Evolutionary conservation across 2,329 filamentous ascomycete species (phyloP), one percentile per base, ranked within the genome.

Genomic region (Colletotrichum cereale): DNA sequence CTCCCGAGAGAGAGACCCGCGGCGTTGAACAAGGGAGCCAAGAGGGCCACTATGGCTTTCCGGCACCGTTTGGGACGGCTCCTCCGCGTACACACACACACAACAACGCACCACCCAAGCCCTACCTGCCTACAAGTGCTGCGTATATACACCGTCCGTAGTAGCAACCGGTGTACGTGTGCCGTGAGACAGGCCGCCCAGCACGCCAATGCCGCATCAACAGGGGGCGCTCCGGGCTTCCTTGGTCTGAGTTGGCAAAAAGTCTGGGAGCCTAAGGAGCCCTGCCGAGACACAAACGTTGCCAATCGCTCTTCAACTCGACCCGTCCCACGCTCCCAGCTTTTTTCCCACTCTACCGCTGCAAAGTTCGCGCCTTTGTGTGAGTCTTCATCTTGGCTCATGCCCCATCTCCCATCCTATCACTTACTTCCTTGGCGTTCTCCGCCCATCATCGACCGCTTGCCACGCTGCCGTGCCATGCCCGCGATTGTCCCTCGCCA

Each of bases 391-490:
- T 52, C 67, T 69, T 64, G 47, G 40, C 52, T 31, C 16, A 60
- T 44, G 16, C 24, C 24, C 18, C n/a, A n/a, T n/a, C n/a, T n/a
- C n/a, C 31, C 52, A 26, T 18, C 65, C 65, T 55, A 68, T 71
- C 65, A 68, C 64, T 47, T 60, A 40, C 18, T 42, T 63, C 40
- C 69, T 71, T 71, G 69, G 69, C 69, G 40, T 67, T 68, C 69
- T 71, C 69, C 69, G 69, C 69, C 58, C 52, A 63, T 60, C 31
- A 68, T 64, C 65, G 64, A 71, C 65, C 58, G 69, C 65, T 64
- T 68, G 69, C 65, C 69, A 71, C 58, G 65, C 42, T 68, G 65
- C 69, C 69, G 69, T 71, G 69, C 69, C 69, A 71, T 64, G 69
- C 65, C 69, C 65, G 65, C 65, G 65, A 71, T 68, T 55, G 68